Percentiles rank a stretch among this genome's conserved stretches.
Evolutionary conservation across 2,329 filamentous ascomycete genomes (phyloP).

Genomic region (Sporothrix mexicana): DNA sequence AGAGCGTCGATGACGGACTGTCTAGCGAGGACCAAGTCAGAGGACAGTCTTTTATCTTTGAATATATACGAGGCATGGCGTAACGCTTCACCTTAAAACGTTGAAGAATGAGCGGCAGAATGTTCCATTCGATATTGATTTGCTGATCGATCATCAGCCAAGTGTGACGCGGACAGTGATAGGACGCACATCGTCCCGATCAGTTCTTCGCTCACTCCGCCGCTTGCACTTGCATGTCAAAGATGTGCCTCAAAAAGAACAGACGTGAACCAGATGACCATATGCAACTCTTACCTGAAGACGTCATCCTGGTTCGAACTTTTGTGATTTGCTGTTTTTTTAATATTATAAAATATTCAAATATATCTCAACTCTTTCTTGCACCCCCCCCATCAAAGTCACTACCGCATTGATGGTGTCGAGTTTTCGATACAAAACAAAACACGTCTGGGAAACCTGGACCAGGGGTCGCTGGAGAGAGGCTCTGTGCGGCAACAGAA

Average conservation of each 20-base stretch:
- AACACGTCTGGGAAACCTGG: slow-evolving; percentile 32
- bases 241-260: not conserved
- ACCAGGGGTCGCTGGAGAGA: slow-evolving; percentile 12
- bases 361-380: too few species aligned
- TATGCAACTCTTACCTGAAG: not conserved
- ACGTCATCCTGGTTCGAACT: slow-evolving; percentile 5
- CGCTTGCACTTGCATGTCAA: not conserved
- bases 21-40: not conserved
- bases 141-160: not conserved
- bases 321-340: not conserved
- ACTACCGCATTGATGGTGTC: slow-evolving; percentile 34
- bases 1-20: not conserved
- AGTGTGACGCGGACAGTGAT: not conserved
- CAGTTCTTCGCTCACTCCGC: too few species aligned
- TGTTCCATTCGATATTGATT: slow-evolving; percentile 15
- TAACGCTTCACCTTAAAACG: not conserved
- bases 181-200: not conserved
- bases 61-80: not conserved
- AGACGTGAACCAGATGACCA: slow-evolving; percentile 20
- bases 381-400: not conserved
- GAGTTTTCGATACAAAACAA: slow-evolving; percentile 36
- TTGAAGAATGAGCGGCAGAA: not conserved
- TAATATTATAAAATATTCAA: too few species aligned
- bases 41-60: not conserved
- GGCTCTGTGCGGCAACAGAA: slow-evolving; percentile 33